Percentiles rank a stretch among this genome's conserved stretches.
Conservation (phyloP, 2,329 filamentous ascomycete genomes). For the Colletotrichum tabaci region DNA sequence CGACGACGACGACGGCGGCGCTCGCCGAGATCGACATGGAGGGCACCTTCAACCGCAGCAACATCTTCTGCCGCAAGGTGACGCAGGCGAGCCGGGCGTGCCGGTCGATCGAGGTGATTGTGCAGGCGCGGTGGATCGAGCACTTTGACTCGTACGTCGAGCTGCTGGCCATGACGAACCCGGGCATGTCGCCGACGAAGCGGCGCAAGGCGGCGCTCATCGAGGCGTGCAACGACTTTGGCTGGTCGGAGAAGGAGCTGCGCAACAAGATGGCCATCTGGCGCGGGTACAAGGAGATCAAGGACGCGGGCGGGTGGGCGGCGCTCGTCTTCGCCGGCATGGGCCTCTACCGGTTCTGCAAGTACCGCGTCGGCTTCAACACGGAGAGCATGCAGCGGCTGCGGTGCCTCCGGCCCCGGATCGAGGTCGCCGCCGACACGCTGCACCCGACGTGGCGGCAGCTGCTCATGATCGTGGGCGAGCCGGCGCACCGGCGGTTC, state of each 20-base stretch:
- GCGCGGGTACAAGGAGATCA: constrained; percentile 72
- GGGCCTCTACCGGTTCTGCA: constrained; percentile 73
- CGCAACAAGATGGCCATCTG: constrained; percentile 66
- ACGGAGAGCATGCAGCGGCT: constrained; percentile 65
- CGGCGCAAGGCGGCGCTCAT: constrained; percentile 66
- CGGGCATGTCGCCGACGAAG: constrained; percentile 60
- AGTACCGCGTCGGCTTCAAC: constrained; percentile 69
- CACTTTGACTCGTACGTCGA: constrained; percentile 67
- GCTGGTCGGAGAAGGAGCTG: constrained; percentile 71
- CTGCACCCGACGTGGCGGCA: constrained; percentile 68
- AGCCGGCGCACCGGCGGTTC: constrained; percentile 56
- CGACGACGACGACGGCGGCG: neutral
- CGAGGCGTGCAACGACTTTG: constrained; percentile 68
- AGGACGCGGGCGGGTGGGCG: constrained; percentile 69
- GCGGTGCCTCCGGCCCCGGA: constrained; percentile 58
- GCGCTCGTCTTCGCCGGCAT: constrained; percentile 70
- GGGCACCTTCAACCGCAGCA: constrained; percentile 50
- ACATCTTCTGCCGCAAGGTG: constrained; percentile 51
- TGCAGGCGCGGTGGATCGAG: constrained; percentile 71
- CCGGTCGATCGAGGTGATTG: constrained; percentile 71
- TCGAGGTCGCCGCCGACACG: constrained; percentile 69
- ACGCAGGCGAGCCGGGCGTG: constrained; percentile 64
- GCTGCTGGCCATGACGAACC: constrained; percentile 55
- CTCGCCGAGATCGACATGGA: constrained; percentile 33
- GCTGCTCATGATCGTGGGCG: constrained; percentile 62